Percentiles rank a stretch among this genome's conserved stretches.
Evolutionary conservation across 2,329 filamentous ascomycete species (phyloP).

Genomic region (Cladorrhinum sp.): DNA sequence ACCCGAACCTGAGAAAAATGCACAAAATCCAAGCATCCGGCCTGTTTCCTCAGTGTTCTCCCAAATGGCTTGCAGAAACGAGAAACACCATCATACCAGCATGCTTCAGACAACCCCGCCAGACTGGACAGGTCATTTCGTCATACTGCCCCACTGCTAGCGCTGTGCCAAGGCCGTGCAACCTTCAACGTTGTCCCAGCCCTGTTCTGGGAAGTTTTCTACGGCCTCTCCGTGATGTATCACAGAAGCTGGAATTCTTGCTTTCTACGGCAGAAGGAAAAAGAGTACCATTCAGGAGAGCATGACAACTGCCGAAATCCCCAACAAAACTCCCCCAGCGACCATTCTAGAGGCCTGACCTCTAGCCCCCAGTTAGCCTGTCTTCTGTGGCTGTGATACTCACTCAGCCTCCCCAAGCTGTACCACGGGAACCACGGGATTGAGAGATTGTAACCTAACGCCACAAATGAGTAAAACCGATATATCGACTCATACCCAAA

Average conservation of each 20-base stretch:
- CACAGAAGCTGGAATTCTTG: neutral
- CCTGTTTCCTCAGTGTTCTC: neutral
- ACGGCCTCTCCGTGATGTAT: neutral
- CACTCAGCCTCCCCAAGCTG: neutral
- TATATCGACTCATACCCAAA: neutral
- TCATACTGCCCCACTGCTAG: constrained; percentile 15
- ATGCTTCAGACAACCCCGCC: neutral
- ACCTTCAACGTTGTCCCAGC: neutral
- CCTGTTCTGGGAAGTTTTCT: neutral
- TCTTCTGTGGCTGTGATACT: neutral
- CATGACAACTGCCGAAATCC: neutral
- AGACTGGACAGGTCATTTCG: constrained; percentile 14
- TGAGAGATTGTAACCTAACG: neutral
- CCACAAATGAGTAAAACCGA: neutral
- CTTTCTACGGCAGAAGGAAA: neutral
- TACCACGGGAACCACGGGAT: neutral
- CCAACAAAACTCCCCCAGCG: neutral
- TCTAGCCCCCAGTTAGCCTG: neutral
- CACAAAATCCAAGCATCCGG: neutral
- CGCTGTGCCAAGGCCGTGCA: neutral
- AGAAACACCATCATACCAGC: neutral
- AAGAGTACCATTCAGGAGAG: neutral
- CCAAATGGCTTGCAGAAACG: neutral
- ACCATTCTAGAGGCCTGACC: neutral
- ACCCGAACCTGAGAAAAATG: neutral